Percentiles rank a stretch among this genome's conserved stretches.
phyloP scores from a whole-genome alignment of 805 yeast species.

The Dipodascus geniculatus region DNA sequence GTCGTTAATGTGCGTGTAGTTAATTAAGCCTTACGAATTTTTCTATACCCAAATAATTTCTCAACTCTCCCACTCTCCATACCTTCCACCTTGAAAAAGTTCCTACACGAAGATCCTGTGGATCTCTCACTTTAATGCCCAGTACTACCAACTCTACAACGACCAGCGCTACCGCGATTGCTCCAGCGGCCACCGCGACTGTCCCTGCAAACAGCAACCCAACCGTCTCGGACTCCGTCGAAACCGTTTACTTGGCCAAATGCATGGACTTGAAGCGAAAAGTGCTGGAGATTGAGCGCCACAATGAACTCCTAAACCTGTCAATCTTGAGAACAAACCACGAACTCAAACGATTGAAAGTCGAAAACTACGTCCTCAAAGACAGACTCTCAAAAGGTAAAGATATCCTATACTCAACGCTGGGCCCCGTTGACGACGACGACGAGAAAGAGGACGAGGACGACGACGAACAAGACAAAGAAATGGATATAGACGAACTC shows the following conservation, averaged over 20 bases:
- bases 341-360: constrained; percentile 63
- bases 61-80: no score
- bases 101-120: no score
- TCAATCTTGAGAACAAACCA: constrained; percentile 69
- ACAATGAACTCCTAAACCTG: constrained; percentile 63
- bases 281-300: constrained; percentile 60
- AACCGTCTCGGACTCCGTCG: constrained; percentile 14
- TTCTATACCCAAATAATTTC: no score
- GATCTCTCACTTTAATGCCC: no score
- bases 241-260: constrained; percentile 42
- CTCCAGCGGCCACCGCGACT: neutral
- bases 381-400: constrained; percentile 59
- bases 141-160: neutral
- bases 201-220: neutral
- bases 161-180: neutral
- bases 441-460: constrained; percentile 17
- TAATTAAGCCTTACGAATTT: no score
- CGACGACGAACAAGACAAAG: constrained; percentile 11
- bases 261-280: constrained; percentile 62
- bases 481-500: constrained; percentile 5
- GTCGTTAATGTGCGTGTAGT: no score
- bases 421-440: constrained; percentile 13
- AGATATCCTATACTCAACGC: constrained; percentile 2
- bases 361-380: constrained; percentile 70
- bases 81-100: no score